Evolutionary conservation across 2,329 filamentous ascomycete genomes (phyloP).

Genomic region (Penicillium frequentans): DNA sequence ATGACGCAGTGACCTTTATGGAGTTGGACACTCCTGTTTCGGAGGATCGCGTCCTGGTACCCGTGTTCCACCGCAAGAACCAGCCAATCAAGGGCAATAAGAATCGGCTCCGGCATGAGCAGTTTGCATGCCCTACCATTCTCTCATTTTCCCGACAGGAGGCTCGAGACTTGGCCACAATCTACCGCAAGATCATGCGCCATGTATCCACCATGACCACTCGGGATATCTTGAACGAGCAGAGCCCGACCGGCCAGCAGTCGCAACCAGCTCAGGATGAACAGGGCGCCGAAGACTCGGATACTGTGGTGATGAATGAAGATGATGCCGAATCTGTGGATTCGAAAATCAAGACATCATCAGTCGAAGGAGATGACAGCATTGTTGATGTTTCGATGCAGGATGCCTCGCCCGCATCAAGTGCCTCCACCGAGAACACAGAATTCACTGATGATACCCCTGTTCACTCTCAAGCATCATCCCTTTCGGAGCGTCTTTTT

Average conservation of each 20-base stretch:
- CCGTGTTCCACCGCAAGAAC: conserved; percentile 47
- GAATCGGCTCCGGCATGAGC: conserved; percentile 22
- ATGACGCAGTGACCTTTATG: conserved; percentile 55
- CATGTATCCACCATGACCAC: conserved; percentile 77
- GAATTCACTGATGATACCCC: conserved; percentile 43
- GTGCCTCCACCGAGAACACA: conserved; percentile 16
- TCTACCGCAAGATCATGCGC: conserved; percentile 76
- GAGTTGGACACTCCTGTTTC: conserved; percentile 67
- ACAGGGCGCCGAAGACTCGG: conserved; percentile 58
- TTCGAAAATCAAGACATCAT: conserved; percentile 71
- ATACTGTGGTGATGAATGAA: conserved; percentile 65
- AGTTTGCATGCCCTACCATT: conserved; percentile 55
- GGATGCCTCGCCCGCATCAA: conserved; percentile 50
- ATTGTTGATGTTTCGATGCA: conserved; percentile 89
- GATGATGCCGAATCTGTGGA: conserved; percentile 66
- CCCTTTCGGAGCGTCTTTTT: conserved; percentile 64
- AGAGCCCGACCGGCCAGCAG: conserved; percentile 32
- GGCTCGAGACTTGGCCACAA: conserved; percentile 65
- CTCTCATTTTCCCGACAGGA: conserved; percentile 76
- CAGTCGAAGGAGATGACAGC: conserved; percentile 84
- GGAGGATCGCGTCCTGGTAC: conserved; percentile 48
- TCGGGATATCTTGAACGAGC: conserved; percentile 60
- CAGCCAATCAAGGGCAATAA: conserved; percentile 24
- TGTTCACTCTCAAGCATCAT: conserved; percentile 47
- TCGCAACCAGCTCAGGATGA: conserved; percentile 49